Evolutionary conservation across 192 early-diverging fungal species (phyloP).

Genomic region (Thoreauomyces humboldtii): DNA sequence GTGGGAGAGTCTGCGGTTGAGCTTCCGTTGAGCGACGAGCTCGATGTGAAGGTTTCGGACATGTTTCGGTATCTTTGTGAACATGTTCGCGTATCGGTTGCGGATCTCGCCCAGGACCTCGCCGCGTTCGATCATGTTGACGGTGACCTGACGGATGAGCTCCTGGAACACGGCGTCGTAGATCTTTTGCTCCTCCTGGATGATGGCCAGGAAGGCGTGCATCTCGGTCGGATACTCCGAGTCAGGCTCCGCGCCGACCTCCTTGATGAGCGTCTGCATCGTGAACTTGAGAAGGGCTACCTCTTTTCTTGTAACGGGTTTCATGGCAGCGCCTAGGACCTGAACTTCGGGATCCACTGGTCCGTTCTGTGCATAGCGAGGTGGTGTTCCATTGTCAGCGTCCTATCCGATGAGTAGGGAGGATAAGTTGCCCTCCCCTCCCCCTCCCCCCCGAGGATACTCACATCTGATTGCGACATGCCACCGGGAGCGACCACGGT

Average conservation of each 20-base stretch:
- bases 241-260: constrained; percentile 45
- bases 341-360: constrained; percentile 6
- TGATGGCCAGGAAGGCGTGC: constrained; percentile 55
- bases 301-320: constrained; percentile 53
- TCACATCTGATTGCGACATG: no score
- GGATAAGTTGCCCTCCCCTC: no score
- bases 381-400: no score
- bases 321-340: constrained; percentile 11
- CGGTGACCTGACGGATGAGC: constrained; percentile 56
- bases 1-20: constrained; percentile 49
- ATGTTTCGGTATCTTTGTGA: constrained; percentile 53
- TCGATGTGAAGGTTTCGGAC: constrained; percentile 58
- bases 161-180: constrained; percentile 60
- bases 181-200: constrained; percentile 59
- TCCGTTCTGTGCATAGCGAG: no score
- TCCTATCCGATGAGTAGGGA: no score
- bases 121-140: constrained; percentile 62
- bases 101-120: constrained; percentile 57
- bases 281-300: constrained; percentile 54
- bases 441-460: no score
- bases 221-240: constrained; percentile 58
- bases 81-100: constrained; percentile 57
- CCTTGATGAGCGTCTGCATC: constrained; percentile 45
- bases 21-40: constrained; percentile 52
- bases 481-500: background rate